Evolutionary conservation across 2,329 filamentous ascomycete species (phyloP).

Genomic region (Magnaporthiopsis rhizophila): DNA sequence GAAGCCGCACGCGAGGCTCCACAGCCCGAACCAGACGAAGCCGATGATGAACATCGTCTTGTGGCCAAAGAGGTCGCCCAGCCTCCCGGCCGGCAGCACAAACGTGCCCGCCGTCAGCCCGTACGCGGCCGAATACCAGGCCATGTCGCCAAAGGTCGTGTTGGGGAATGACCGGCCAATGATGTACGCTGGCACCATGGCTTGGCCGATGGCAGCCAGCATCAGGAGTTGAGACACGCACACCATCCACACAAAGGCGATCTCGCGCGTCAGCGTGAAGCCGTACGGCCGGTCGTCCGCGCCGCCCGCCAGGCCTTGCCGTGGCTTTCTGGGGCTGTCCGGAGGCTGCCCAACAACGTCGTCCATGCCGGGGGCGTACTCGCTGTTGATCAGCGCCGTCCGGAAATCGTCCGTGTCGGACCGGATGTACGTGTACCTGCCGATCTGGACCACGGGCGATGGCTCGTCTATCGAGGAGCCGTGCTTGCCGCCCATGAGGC

Average conservation of each 20-base stretch:
- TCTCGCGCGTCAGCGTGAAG: conserved; percentile 21
- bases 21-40: conserved; percentile 45
- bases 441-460: conserved; percentile 16
- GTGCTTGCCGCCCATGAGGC: conserved; percentile 1
- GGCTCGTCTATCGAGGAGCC: conserved; percentile 8
- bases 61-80: conserved; percentile 52
- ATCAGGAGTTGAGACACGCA: conserved; percentile 36
- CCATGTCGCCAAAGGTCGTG: conserved; percentile 33
- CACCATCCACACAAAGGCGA: conserved; percentile 30
- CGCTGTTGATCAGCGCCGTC: conserved; percentile 12
- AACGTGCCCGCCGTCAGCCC: conserved; percentile 48
- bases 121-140: conserved; percentile 52
- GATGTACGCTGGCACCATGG: conserved; percentile 37
- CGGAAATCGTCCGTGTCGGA: conserved; percentile 15
- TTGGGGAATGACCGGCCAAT: conserved; percentile 39
- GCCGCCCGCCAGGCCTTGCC: neutral
- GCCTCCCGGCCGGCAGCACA: conserved; percentile 46
- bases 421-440: conserved; percentile 17
- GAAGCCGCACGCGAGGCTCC: conserved; percentile 41
- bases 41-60: conserved; percentile 46
- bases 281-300: conserved; percentile 12
- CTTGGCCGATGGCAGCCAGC: conserved; percentile 38
- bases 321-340: neutral
- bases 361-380: conserved; percentile 1
- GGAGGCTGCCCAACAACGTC: neutral